phyloP scores from a whole-genome alignment of 2,329 filamentous ascomycete genomes.

The Hypoxylon sp. region DNA sequence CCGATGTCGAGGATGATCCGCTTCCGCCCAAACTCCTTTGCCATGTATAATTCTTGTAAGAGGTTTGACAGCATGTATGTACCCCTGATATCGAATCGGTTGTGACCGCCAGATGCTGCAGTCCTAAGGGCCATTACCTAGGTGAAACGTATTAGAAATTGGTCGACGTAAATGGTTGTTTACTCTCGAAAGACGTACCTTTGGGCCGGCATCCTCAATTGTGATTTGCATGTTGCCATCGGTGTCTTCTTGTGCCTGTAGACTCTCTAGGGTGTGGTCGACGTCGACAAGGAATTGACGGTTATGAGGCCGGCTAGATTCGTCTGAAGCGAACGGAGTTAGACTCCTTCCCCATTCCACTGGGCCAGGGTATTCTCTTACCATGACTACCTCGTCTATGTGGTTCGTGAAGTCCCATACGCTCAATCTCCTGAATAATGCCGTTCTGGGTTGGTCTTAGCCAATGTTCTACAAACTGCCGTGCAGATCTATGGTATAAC shows the following conservation, averaged over 20 bases:
- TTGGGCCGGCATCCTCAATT: constrained; percentile 94
- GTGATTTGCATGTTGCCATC: constrained; percentile 97
- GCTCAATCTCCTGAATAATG: constrained; percentile 67
- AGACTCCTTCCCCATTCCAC: neutral
- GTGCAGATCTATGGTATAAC: constrained; percentile 23
- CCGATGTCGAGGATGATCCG: constrained; percentile 93
- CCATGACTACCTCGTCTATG: constrained; percentile 73
- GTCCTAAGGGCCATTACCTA: constrained; percentile 88
- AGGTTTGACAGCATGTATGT: constrained; percentile 98
- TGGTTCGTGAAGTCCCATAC: constrained; percentile 67
- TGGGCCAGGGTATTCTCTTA: constrained; percentile 52
- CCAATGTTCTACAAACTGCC: constrained; percentile 20
- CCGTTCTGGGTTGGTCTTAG: constrained; percentile 64
- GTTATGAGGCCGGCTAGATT: constrained; percentile 73
- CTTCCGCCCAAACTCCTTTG: constrained; percentile 90
- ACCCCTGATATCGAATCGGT: constrained; percentile 90
- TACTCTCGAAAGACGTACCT: constrained; percentile 66
- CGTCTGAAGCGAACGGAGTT: constrained; percentile 69
- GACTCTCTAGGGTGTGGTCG: constrained; percentile 82
- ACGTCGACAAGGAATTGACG: constrained; percentile 91
- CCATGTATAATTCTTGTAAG: constrained; percentile 92
- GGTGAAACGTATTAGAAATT: constrained; percentile 25
- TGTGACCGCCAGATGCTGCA: constrained; percentile 86
- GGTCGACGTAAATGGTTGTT: neutral
- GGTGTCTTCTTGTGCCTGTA: constrained; percentile 90